Evolutionary conservation across 306 rosid species (phyloP).

Genomic region (Prunus salicina): DNA sequence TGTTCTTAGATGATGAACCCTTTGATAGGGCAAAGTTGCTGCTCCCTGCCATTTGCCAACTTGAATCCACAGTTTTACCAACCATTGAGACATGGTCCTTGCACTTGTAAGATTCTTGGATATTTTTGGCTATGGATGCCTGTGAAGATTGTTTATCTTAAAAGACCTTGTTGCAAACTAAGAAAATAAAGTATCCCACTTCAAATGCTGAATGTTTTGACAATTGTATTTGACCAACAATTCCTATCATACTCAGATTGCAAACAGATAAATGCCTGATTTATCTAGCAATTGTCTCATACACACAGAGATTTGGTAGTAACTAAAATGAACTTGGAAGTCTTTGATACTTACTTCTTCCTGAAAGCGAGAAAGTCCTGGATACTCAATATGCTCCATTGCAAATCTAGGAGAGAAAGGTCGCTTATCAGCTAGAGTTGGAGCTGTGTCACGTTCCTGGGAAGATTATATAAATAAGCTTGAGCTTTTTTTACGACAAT

Average conservation of each 20-base stretch:
- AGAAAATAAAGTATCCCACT: no score
- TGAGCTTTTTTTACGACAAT: slow-evolving; percentile 12
- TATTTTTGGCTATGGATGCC: slow-evolving; percentile 32
- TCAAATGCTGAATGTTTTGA: no score
- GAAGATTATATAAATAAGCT: slow-evolving; percentile 10
- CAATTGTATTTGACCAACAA: no score
- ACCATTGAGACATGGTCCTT: slow-evolving; percentile 34
- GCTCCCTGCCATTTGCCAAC: slow-evolving; percentile 31
- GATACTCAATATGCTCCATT: no score
- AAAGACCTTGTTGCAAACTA: background rate
- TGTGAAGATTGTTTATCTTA: slow-evolving; percentile 29
- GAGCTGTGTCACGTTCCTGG: slow-evolving; percentile 30
- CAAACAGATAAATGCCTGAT: no score
- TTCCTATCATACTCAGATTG: no score
- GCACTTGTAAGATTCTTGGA: slow-evolving; percentile 11
- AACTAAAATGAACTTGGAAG: slow-evolving; percentile 23
- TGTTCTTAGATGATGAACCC: slow-evolving; percentile 35
- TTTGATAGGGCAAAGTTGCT: slow-evolving; percentile 27
- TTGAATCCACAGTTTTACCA: slow-evolving; percentile 33
- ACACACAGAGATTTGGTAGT: background rate
- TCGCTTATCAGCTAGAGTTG: slow-evolving; percentile 17
- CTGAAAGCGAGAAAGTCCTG: background rate
- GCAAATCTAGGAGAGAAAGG: slow-evolving; percentile 14
- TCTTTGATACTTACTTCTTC: slow-evolving; percentile 39
- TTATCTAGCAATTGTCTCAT: background rate